Base-by-base conservation (phyloP, 495 filamentous ascomycete genomes). In the Penicillium tannophilum region DNA sequence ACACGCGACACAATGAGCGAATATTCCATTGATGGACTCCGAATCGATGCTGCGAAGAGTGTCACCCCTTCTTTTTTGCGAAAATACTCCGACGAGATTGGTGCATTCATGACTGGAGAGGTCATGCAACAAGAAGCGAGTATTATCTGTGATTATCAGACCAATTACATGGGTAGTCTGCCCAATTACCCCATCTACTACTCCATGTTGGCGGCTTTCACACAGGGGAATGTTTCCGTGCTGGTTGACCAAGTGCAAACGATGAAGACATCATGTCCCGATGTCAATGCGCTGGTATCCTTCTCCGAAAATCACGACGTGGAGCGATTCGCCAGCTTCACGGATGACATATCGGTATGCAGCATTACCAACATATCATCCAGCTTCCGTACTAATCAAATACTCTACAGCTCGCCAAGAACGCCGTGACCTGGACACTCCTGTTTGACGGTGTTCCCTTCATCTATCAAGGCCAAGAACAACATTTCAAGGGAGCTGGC, bases 221-320 rank as follows among this genome's bases (percentile, higher is more conserved):
- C 82, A n/a, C 67, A 54, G 3, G 84, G 84, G 20, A 84, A 76
- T 46, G 82, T 84, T 41, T 70, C 72, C 60, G 67, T 57, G 8
- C 79, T 91, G 0, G 82, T 82, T 14, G 68, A 77, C 39, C 75
- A 74, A 52, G 72, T 85, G 31, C 72, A 80, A 54, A 59, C 66
- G 16, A 76, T 89, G 59, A 83, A 83, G 30, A 62, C 63, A 17
- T 30, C 52, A 30, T 88, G 86, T 58, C 66, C 72, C 9, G 87
- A 90, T 63, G 76, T 82, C 4, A 85, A 82, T 16, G 71, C 86
- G 2, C 79, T 90, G 4, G 84, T 87, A 17, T 85, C 80, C 4
- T 95, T 95, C 76, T 69, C 86, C 4, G 90, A 93, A 64, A 94
- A 94, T 65, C 90, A 94, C 63, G 90, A 94, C 65, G 72, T 84